Evolutionary conservation across 352 stramenopile species (phyloP).

Genomic region (Globisporangium uncinulatum): DNA sequence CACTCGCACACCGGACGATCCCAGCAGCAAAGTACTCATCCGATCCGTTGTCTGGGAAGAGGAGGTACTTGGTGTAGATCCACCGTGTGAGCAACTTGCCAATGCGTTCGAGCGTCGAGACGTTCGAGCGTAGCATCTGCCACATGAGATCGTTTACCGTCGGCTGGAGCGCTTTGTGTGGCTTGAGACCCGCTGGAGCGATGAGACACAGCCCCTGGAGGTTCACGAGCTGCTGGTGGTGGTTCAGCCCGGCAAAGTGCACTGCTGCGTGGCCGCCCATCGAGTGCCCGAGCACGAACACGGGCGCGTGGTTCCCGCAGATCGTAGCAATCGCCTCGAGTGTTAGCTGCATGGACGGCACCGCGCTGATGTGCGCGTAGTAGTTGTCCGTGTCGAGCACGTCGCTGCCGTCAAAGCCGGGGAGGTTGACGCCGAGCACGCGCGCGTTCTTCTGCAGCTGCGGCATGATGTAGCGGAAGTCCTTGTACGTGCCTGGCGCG

Average conservation of each 20-base stretch:
- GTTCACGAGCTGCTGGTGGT: slow-evolving; percentile 21
- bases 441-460: slow-evolving; percentile 33
- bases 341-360: slow-evolving; percentile 29
- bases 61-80: slow-evolving; percentile 38
- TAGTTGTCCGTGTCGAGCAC: slow-evolving; percentile 33
- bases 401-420: slow-evolving; percentile 45
- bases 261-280: slow-evolving; percentile 27
- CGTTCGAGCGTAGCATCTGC: slow-evolving; percentile 19
- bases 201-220: slow-evolving; percentile 49
- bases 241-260: slow-evolving; percentile 37
- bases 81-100: slow-evolving; percentile 8
- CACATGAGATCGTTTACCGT: slow-evolving; percentile 13
- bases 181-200: slow-evolving; percentile 38
- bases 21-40: slow-evolving; percentile 53
- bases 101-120: slow-evolving; percentile 3
- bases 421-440: slow-evolving; percentile 55
- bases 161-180: slow-evolving; percentile 33
- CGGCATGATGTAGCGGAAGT: slow-evolving; percentile 68
- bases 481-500: slow-evolving; percentile 49
- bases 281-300: slow-evolving; percentile 8
- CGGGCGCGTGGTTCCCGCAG: slow-evolving; percentile 13
- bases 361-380: slow-evolving; percentile 35
- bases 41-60: slow-evolving; percentile 37
- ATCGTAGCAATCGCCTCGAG: slow-evolving; percentile 35
- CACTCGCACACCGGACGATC: slow-evolving; percentile 41